Evolutionary conservation across 2,329 filamentous ascomycete genomes (phyloP), one percentile per base, ranked within the genome.

Genomic region (Rhynchosporium secalis): DNA sequence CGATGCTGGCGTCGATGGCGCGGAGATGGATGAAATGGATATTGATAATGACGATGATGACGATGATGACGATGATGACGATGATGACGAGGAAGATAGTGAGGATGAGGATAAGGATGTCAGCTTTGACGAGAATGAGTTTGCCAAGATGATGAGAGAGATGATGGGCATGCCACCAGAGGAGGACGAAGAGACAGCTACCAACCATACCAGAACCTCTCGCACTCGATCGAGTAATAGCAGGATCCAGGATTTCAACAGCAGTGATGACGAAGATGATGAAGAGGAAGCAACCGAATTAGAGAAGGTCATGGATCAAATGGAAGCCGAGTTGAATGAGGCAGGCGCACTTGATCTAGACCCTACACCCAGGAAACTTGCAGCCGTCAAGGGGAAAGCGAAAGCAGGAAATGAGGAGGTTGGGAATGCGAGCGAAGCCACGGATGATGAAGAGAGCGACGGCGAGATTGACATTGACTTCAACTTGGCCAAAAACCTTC

Each of bases 141-240:
- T 97, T 69, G 83, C 89, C 8, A 84, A 80, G 58, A 92, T 96
- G 83, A 96, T 99, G 91, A 86, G 87, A 64, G 90, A 96, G 72
- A 93, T 96, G 87, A 93, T 95, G 88, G 91, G 90, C 0, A 80
- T 86, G 49, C 79, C 81, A 31, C 69, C 76, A 0, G 72, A 70
- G 41, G 68, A 70, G 36, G 51, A 58, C 10, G 62, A 67, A n/a
- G 61, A 58, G n/a, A 57, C 10, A 31, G 54, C 38, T 33, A 20
- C 36, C 12, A 38, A 55, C 62, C 3, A 52, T 12, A 33, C 65
- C 60, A 56, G 55, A 33, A 51, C 54, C 49, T 51, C 61, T 56
- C 43, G 31, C 67, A 40, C 64, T n/a, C 62, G 56, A 3, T 31
- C 56, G 20, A 51, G 20, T 56, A 64, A 40, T 47, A 56, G 38